These are phyloP conservation scores for Rubroboletus pulcherrimus DNA, from an alignment of 768 basidiomycete genomes.

Conservation along the genomic window DNA sequence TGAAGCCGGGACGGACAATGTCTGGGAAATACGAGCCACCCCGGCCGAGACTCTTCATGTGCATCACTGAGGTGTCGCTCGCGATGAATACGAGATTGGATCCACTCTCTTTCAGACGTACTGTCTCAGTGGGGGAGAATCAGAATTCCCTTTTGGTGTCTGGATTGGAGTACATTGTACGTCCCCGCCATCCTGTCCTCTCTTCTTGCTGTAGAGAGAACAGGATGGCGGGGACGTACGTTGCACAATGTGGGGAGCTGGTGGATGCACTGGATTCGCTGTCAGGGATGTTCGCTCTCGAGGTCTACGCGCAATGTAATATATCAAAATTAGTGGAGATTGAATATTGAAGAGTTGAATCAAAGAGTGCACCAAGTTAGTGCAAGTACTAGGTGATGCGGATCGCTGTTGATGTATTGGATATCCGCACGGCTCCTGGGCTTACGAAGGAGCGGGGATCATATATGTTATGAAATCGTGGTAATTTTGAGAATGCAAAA, in stretches of 20 bases:
- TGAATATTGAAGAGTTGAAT: neutral
- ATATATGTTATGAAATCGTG: no score
- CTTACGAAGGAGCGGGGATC: no score
- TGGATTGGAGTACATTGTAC: neutral
- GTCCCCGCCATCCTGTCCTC: neutral
- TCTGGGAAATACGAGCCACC: no score
- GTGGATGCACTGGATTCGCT: neutral
- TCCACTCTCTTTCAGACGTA: no score
- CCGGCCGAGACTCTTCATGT: no score
- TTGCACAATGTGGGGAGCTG: neutral
- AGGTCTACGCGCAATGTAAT: neutral
- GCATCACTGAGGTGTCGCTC: no score
- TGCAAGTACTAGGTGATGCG: neutral
- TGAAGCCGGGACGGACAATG: neutral
- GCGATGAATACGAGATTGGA: no score
- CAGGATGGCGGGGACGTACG: neutral
- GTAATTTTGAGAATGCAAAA: no score
- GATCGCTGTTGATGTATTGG: no score
- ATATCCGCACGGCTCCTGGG: no score
- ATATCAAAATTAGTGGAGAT: neutral
- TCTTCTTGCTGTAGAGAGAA: neutral
- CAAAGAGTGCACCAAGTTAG: neutral
- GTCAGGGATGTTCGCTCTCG: neutral
- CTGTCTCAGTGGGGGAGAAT: no score
- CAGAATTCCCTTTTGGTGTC: neutral